These are phyloP conservation scores for Tillandsia leiboldiana DNA, from an alignment of 176 grass and related monocot species.

Conservation along the genomic window DNA sequence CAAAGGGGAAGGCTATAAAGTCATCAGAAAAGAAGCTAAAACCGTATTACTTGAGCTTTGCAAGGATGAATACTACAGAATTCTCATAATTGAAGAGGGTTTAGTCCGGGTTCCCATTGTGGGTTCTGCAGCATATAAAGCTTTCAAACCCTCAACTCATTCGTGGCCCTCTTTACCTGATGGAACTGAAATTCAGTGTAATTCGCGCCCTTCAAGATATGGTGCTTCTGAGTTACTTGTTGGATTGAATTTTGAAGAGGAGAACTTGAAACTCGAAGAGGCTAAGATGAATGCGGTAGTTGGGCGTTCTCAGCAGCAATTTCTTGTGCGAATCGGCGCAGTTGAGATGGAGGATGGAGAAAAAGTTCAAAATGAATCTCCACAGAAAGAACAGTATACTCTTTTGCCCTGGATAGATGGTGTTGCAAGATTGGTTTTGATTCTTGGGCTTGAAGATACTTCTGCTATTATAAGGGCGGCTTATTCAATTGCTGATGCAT, in stretches of 20 bases:
- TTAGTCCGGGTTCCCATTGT: slow-evolving; percentile 52
- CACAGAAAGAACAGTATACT: slow-evolving; percentile 35
- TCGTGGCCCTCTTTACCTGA: slow-evolving; percentile 69
- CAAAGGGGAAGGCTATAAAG: slow-evolving; percentile 45
- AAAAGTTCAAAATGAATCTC: slow-evolving; percentile 32
- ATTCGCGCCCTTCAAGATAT: slow-evolving; percentile 48
- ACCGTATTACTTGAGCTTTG: slow-evolving; percentile 41
- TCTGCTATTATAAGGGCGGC: slow-evolving; percentile 51
- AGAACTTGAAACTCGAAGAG: slow-evolving; percentile 35
- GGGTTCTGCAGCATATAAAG: slow-evolving; percentile 50
- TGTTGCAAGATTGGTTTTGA: slow-evolving; percentile 58
- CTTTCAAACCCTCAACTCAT: slow-evolving; percentile 48
- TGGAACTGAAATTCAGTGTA: slow-evolving; percentile 51
- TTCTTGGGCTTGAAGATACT: slow-evolving; percentile 54
- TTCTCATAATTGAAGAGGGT: slow-evolving; percentile 55
- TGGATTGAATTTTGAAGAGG: slow-evolving; percentile 41
- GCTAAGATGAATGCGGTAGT: slow-evolving; percentile 57
- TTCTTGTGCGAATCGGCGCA: slow-evolving; percentile 60
- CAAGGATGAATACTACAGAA: slow-evolving; percentile 36
- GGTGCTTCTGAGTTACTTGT: slow-evolving; percentile 70
- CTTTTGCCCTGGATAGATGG: slow-evolving; percentile 65
- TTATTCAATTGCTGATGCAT: slow-evolving; percentile 49
- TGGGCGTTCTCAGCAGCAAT: slow-evolving; percentile 65
- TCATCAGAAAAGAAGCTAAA: slow-evolving; percentile 56
- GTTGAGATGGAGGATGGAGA: slow-evolving; percentile 55